These are phyloP conservation scores for Wallacemonas sp. DNA, from an alignment of 208 protist genomes.

Conservation along the genomic window DNA sequence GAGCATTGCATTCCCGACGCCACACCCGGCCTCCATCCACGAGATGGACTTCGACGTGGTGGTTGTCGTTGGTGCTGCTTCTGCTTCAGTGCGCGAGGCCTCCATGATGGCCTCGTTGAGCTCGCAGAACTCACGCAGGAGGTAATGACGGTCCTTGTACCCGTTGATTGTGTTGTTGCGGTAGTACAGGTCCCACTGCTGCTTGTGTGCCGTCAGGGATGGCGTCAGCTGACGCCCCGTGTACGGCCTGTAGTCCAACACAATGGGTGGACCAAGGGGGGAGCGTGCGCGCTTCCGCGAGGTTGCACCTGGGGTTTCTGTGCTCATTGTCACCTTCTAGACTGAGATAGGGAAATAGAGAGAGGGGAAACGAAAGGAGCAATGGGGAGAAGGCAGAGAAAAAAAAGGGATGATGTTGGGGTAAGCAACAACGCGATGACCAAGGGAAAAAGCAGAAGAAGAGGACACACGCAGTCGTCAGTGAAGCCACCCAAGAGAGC, in stretches of 20 bases:
- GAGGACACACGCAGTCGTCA: no score
- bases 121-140: constrained; percentile 84
- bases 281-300: constrained; percentile 32
- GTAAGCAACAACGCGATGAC: no score
- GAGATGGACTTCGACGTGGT: constrained; percentile 29
- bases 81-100: neutral
- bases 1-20: constrained; percentile 94
- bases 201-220: constrained; percentile 35
- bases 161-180: constrained; percentile 89
- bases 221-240: constrained; percentile 45
- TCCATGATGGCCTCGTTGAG: constrained; percentile 52
- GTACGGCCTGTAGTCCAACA: constrained; percentile 83
- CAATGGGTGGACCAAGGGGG: constrained; percentile 59
- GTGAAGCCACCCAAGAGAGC: no score
- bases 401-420: neutral
- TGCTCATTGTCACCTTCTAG: constrained; percentile 2
- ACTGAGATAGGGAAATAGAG: neutral
- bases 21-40: constrained; percentile 94
- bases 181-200: constrained; percentile 90
- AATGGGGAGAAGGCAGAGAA: constrained; percentile 7
- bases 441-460: no score
- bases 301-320: neutral
- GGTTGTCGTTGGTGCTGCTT: neutral
- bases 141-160: constrained; percentile 91
- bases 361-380: neutral